A percentile compares a stretch with the other conserved stretches of the same genome.
Evolutionary conservation across 2,329 filamentous ascomycete genomes (phyloP).

Genomic region (Fusarium sp.): DNA sequence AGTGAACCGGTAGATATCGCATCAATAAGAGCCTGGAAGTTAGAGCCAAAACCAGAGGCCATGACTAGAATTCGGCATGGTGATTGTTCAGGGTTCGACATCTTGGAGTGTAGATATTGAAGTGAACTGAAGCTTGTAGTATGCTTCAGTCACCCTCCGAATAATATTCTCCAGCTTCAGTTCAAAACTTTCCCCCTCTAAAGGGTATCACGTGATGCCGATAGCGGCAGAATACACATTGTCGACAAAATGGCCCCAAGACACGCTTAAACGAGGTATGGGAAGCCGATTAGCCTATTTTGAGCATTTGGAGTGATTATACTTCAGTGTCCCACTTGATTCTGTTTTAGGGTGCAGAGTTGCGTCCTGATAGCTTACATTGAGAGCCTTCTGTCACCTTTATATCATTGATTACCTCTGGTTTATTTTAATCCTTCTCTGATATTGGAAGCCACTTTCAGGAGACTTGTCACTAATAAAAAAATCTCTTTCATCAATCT

Average conservation of each 20-base stretch:
- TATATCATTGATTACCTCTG: fast-evolving
- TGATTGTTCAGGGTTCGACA: conserved; percentile 15
- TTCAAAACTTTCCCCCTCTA: conserved; percentile 24
- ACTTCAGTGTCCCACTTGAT: background rate
- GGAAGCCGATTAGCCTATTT: background rate
- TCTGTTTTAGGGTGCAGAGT: no score
- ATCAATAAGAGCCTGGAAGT: conserved; percentile 78
- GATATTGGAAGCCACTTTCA: no score
- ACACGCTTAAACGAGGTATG: background rate
- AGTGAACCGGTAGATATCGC: conserved; percentile 54
- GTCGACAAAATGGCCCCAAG: background rate
- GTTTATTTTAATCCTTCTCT: fast-evolving
- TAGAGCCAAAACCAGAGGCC: conserved; percentile 79
- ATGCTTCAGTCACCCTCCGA: background rate
- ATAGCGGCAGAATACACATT: conserved; percentile 15
- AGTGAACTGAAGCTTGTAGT: background rate
- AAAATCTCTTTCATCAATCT: no score
- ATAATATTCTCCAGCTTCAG: background rate
- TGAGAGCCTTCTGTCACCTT: fast-evolving
- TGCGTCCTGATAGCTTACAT: background rate
- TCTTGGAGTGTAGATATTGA: background rate
- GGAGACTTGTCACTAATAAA: no score
- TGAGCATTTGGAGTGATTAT: background rate
- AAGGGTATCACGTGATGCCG: conserved; percentile 22
- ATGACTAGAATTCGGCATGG: conserved; percentile 70